Evolutionary conservation across 176 grass and related monocot genomes (phyloP), one percentile per base, ranked within the genome.

Genomic region (Cocos nucifera): DNA sequence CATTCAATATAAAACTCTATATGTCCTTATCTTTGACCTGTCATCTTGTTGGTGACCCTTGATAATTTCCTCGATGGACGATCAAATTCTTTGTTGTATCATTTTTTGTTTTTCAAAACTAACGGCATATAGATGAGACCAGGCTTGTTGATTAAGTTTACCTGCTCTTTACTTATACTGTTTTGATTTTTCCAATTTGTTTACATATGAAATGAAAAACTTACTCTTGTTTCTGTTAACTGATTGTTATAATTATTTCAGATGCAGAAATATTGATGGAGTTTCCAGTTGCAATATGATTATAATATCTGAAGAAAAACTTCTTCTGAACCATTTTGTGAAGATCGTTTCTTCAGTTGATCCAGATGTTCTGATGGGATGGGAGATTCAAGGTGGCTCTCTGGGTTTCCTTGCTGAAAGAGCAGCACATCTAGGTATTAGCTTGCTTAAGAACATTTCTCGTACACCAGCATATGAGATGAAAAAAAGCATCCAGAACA

Each of bases 361-460:
- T 87, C 86, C 91, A 57, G 86, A 90, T 79, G 80, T 96, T 39
- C 22, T 90, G 71, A 80, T 87, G 0, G 91, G 91, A 52, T 96
- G 91, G 91, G 91, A 96, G 71, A 86, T 96, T 52, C 86, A 90
- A 62, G 77, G 82, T 61, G 86, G 75, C 58, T 90, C 91, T 67
- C 57, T 96, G 52, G 91, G 91, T 49, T 96, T 79, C 73, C 74
- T 96, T 80, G 75, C 86, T 59, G 91, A 96, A 83, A 86, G 91
- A 90, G 82, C 86, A 73, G 77, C 80, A 74, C 20, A 82, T 76
- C 61, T 90, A 35, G 83, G 83, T 68, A 79, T 96, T 66, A 79
- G 77, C 25, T 90, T 96, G 18, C 72, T 90, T 54, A 90, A 90
- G 77, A 75, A 68, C 73, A 87, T 96, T 79, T 96, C 91, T 53